These are phyloP conservation scores for Cystobasidium pallidum DNA, from an alignment of 1,284 basidiomycete species.

Conservation along the genomic window DNA sequence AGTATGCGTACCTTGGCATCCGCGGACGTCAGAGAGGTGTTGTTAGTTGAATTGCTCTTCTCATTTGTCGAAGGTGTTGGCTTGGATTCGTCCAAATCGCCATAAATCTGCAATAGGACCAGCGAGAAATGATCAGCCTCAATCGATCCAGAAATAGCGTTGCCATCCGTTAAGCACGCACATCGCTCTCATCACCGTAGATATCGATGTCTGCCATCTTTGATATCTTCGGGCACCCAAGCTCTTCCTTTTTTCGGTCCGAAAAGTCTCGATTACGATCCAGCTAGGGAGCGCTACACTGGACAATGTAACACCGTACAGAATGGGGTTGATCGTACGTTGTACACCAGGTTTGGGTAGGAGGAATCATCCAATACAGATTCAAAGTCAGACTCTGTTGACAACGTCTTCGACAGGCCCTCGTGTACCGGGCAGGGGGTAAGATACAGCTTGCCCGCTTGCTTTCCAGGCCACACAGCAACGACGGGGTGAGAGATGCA, in stretches of 20 bases:
- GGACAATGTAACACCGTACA: neutral
- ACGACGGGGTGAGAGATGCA: neutral
- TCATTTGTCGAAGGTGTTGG: constrained; percentile 24
- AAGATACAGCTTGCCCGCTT: constrained; percentile 2
- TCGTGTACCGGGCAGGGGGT: neutral
- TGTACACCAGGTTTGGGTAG: neutral
- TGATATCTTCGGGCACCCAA: neutral
- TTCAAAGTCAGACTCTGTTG: constrained; percentile 17
- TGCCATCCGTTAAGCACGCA: constrained; percentile 3
- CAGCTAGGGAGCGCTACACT: neutral
- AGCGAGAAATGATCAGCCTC: neutral
- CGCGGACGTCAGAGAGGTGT: constrained; percentile 3
- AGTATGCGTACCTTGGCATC: constrained; percentile 32
- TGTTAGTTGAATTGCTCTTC: constrained; percentile 21
- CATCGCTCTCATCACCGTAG: constrained; percentile 42
- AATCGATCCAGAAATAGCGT: neutral
- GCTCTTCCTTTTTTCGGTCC: neutral
- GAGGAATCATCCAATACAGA: constrained; percentile 6
- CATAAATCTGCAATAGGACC: constrained; percentile 22
- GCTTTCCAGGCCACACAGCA: neutral
- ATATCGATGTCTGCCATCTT: constrained; percentile 43
- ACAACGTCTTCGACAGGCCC: constrained; percentile 1
- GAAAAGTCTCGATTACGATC: constrained; percentile 20
- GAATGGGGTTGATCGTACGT: neutral
- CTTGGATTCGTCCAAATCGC: constrained; percentile 43